Evolutionary conservation across 2,329 filamentous ascomycete genomes (phyloP), one percentile per base, ranked within the genome.

Genomic region (Helotiales sp.): DNA sequence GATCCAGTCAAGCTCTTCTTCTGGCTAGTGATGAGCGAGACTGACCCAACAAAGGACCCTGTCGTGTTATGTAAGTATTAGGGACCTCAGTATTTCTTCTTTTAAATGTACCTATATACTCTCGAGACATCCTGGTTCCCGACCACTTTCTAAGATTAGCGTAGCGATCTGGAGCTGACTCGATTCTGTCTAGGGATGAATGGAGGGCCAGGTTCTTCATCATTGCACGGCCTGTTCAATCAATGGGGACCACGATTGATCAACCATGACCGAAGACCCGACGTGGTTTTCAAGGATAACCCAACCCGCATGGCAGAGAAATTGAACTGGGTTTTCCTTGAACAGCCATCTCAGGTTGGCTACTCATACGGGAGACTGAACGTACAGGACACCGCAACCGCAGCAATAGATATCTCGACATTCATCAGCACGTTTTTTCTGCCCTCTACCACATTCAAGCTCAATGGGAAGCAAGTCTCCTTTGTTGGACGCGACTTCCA

Each of bases 181-280:
- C 17, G 17, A 5, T 20, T 20, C n/a, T 45, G n/a, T n/a, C n/a
- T 6, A 45, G 40, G 69, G 69, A 65, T 71, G 47, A 81, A 80
- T 52, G 80, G 81, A 30, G 80, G 80, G 2, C 80, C 81, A 3
- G 80, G 80, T 2, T 78, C 76, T 65, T 78, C 76, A 22, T 79
- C 77, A 30, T 79, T 81, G 77, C 72, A 79, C 10, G 80, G 79
- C 17, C 72, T 81, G n/a, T 79, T 82, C 70, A 77, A 79, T 64
- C 80, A 83, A 70, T 78, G 80, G 63, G 82, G 82, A 0, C 82
- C 82, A 0, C 83, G 81, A 70, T 78, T 78, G 22, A 79, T 82
- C 63, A 80, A 80, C 20, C 77, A 80, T 52, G 22, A 8, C 22
- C 11, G 17, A 45, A 45, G 3, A 20, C 6, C 22, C 13, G 77